Conservation (phyloP, 768 basidiomycete species). For the Rhizopogon vulgaris region DNA sequence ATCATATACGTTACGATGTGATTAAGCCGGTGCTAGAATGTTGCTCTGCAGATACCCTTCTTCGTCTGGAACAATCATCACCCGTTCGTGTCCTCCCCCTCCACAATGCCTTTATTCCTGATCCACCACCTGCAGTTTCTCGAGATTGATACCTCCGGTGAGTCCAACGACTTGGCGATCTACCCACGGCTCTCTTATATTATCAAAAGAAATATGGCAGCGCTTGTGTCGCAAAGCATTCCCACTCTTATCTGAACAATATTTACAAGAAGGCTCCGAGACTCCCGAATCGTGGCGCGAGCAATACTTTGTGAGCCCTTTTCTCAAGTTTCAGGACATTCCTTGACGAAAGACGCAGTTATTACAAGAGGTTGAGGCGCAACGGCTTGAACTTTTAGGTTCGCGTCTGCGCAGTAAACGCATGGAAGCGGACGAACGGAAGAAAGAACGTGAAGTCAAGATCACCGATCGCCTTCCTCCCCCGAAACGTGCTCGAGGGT, state of each 20-base stretch:
- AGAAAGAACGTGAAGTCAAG: constrained; percentile 73
- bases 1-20: constrained; percentile 49
- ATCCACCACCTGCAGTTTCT: constrained; percentile 37
- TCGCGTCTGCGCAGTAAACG: constrained; percentile 60
- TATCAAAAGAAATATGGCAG: constrained; percentile 58
- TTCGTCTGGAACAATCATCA: constrained; percentile 60
- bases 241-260: constrained; percentile 46
- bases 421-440: constrained; percentile 65
- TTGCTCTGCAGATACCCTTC: constrained; percentile 66
- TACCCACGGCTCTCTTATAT: constrained; percentile 1
- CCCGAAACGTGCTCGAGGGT: constrained; percentile 48
- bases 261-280: constrained; percentile 31
- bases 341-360: constrained; percentile 31
- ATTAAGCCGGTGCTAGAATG: constrained; percentile 70
- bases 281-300: constrained; percentile 63
- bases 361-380: constrained; percentile 53
- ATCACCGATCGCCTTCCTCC: constrained; percentile 65
- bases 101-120: constrained; percentile 8
- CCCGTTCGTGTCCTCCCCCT: constrained; percentile 44
- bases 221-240: constrained; percentile 56
- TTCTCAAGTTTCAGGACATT: neutral
- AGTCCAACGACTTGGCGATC: constrained; percentile 6
- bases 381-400: constrained; percentile 57
- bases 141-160: constrained; percentile 50
- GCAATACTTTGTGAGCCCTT: constrained; percentile 54